A percentile compares a stretch with the other conserved stretches of the same genome.
Evolutionary conservation across 495 filamentous ascomycete species (phyloP).

Genomic region (Aspergillus sclerotiicarbonarius): DNA sequence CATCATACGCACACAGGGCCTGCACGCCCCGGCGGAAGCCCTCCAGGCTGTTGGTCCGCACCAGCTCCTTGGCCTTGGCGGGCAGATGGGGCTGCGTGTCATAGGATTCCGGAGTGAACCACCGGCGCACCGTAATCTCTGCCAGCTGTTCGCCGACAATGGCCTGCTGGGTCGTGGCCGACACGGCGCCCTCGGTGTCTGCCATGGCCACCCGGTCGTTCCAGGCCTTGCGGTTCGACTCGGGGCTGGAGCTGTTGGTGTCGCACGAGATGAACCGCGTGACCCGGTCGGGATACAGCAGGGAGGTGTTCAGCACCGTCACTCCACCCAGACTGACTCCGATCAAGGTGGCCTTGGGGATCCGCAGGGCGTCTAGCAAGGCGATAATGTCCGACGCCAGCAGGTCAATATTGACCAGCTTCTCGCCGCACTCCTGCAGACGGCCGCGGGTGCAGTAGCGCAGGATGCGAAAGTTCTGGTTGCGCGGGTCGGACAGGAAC

Average conservation of each 20-base stretch:
- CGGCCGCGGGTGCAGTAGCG: conserved; percentile 70
- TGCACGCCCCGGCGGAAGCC: conserved; percentile 69
- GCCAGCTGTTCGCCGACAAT: conserved; percentile 61
- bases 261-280: conserved; percentile 69
- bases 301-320: conserved; percentile 66
- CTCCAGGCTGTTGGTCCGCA: conserved; percentile 60
- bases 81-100: conserved; percentile 51
- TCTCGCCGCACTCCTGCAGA: conserved; percentile 36
- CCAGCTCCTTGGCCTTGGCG: conserved; percentile 55
- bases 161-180: conserved; percentile 44
- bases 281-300: conserved; percentile 60
- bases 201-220: conserved; percentile 69
- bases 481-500: conserved; percentile 55
- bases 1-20: conserved; percentile 74
- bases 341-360: conserved; percentile 60
- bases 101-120: conserved; percentile 67
- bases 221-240: conserved; percentile 73
- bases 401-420: conserved; percentile 58
- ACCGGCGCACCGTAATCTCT: conserved; percentile 64
- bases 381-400: conserved; percentile 62
- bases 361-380: conserved; percentile 58
- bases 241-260: conserved; percentile 65
- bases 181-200: conserved; percentile 51
- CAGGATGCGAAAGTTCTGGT: conserved; percentile 66
- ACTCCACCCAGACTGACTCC: conserved; percentile 78